phyloP scores from a whole-genome alignment of 179 eudicot species.

The Silene vulgaris region DNA sequence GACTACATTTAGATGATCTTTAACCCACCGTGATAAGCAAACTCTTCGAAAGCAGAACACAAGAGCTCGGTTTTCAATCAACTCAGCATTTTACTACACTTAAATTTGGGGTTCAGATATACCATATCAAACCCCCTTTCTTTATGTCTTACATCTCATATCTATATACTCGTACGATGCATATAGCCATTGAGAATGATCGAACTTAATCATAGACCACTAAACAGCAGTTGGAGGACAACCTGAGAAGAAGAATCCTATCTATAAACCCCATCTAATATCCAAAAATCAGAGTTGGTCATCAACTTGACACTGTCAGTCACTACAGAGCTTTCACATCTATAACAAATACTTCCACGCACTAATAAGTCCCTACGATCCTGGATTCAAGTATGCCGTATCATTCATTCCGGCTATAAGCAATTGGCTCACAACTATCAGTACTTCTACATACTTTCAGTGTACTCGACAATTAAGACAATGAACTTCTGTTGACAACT shows the following conservation, averaged over 20 bases:
- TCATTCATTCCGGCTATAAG: background rate
- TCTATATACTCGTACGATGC: no score
- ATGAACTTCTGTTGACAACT: no score
- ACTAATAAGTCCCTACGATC: background rate
- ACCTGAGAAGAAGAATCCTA: background rate
- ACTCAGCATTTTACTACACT: background rate
- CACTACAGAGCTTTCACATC: background rate
- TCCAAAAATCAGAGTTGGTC: no score
- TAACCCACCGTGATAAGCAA: background rate
- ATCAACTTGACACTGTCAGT: background rate
- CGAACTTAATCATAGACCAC: background rate
- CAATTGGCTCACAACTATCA: background rate
- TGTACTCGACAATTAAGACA: no score
- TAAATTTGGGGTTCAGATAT: background rate
- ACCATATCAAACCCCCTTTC: background rate
- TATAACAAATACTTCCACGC: background rate
- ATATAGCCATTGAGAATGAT: no score
- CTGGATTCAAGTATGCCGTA: background rate
- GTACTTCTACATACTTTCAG: background rate
- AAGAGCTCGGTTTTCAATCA: background rate
- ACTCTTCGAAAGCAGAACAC: background rate
- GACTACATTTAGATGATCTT: background rate
- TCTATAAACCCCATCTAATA: no score
- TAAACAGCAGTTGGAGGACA: background rate
- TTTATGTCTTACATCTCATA: background rate